These are phyloP conservation scores for Blastocystis sp. DNA, from an alignment of 352 stramenopile genomes.

Conservation along the genomic window DNA sequence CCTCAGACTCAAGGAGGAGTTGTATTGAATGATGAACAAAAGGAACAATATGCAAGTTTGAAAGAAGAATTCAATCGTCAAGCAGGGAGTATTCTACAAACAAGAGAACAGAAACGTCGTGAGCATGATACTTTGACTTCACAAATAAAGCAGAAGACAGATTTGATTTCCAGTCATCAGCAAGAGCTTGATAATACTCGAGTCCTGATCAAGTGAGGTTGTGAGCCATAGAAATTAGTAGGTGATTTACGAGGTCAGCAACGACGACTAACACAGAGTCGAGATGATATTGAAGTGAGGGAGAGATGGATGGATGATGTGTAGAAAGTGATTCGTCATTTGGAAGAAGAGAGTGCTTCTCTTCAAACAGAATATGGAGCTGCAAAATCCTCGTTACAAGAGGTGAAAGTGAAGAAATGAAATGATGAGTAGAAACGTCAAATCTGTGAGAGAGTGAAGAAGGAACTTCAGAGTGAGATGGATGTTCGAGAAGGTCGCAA, in stretches of 20 bases:
- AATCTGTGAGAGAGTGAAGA: constrained; percentile 24
- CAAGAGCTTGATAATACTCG: constrained; percentile 40
- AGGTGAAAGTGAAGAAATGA: constrained; percentile 63
- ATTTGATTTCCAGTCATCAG: constrained; percentile 9
- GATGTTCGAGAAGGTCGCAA: constrained; percentile 54
- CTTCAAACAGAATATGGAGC: constrained; percentile 68
- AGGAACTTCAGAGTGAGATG: constrained; percentile 24
- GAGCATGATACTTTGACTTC: constrained; percentile 47
- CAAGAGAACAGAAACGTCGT: constrained; percentile 33
- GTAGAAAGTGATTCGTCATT: not conserved
- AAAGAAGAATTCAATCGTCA: constrained; percentile 55
- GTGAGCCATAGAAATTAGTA: constrained; percentile 54
- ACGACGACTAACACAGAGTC: constrained; percentile 37
- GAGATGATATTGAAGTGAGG: constrained; percentile 1
- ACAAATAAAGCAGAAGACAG: constrained; percentile 31
- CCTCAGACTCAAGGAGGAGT: constrained; percentile 1
- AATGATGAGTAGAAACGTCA: constrained; percentile 55
- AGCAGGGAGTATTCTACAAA: constrained; percentile 22
- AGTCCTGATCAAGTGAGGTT: not conserved
- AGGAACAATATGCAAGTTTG: constrained; percentile 35
- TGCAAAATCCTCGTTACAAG: constrained; percentile 77
- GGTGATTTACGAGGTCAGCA: constrained; percentile 58
- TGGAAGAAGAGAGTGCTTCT: constrained; percentile 8
- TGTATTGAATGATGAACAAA: not conserved
- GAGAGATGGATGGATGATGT: not conserved